Evolutionary conservation across 2,329 filamentous ascomycete species (phyloP), one percentile per base, ranked within the genome.

Genomic region (Aspergillus floridensis): DNA sequence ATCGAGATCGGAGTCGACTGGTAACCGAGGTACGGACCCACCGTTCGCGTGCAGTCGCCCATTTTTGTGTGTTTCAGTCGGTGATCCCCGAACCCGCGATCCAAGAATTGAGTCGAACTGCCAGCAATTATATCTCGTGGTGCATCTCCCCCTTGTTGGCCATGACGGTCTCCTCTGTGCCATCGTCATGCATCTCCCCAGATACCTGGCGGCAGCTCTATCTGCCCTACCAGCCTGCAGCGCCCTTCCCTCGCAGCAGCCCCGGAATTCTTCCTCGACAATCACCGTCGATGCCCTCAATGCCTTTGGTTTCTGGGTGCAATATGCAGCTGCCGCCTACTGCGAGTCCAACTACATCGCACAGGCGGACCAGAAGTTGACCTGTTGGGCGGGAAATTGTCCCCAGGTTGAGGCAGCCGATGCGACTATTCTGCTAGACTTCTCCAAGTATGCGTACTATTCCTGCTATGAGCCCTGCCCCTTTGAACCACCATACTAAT

Each of bases 321-420:
- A 83, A 61, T 83, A 81, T 68, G 77, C 80, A 3, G 80, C 80
- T 1, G 81, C 81, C 0, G 70, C 80, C 31, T 82, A 83, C 68
- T 83, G 81, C 65, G 66, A 73, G 4, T 65, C 64, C 41, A 82
- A 82, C 70, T 82, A 81, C 66, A 71, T 77, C 48, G 70, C 72
- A 41, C 54, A 65, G 49, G 57, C 74, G n/a, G 72, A 72, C 52
- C 73, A 75, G 11, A 77, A 77, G 58, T 49, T 81, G 44, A 74
- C 66, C 16, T 83, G 81, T 61, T 66, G 67, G 1, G 68, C 74
- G 16, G 75, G 73, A 0, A 81, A 79, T 61, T 83, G 81, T 61
- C 74, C 77, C 0, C 64, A 72, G 2, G 79, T 83, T 0, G 74
- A 82, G 67, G 51, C 60, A 12, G 53, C 56, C 1, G 64, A 57